Conservation (phyloP, 2,329 filamentous ascomycete species). For the Teratosphaeria destructans region DNA sequence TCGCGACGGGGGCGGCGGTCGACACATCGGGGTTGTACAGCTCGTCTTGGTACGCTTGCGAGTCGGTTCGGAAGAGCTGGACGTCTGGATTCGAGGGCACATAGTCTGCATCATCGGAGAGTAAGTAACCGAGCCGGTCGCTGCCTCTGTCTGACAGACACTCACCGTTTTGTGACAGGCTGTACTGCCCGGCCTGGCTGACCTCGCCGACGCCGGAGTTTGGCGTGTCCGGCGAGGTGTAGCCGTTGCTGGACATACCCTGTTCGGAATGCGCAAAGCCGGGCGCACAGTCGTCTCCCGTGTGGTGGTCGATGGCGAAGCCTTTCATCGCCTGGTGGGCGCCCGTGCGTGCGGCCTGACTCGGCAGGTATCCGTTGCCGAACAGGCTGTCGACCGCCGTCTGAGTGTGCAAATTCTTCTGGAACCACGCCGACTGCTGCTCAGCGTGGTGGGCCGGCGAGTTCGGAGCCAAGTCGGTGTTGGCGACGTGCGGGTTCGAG, state of each 20-base stretch:
- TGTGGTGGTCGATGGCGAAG: conserved; percentile 44
- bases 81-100: conserved; percentile 54
- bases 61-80: conserved; percentile 61
- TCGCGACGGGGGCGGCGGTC: conserved; percentile 49
- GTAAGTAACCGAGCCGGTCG: conserved; percentile 56
- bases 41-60: conserved; percentile 75
- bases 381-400: conserved; percentile 43
- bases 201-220: conserved; percentile 41
- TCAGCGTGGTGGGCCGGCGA: conserved; percentile 28
- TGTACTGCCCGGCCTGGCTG: conserved; percentile 32
- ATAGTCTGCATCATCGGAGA: conserved; percentile 45
- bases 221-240: conserved; percentile 53
- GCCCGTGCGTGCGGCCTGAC: conserved; percentile 24
- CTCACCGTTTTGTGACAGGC: conserved; percentile 47
- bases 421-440: conserved; percentile 27
- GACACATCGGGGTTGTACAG: conserved; percentile 61
- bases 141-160: conserved; percentile 8
- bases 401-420: conserved; percentile 45
- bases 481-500: conserved; percentile 33
- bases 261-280: conserved; percentile 45
- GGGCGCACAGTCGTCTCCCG: conserved; percentile 39
- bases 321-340: conserved; percentile 52
- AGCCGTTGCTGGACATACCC: conserved; percentile 51
- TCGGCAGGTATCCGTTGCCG: conserved; percentile 22
- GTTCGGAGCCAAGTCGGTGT: conserved; percentile 34